Conservation (phyloP, 163 green algal genomes). For the Coccomyxa subellipsoidea region DNA sequence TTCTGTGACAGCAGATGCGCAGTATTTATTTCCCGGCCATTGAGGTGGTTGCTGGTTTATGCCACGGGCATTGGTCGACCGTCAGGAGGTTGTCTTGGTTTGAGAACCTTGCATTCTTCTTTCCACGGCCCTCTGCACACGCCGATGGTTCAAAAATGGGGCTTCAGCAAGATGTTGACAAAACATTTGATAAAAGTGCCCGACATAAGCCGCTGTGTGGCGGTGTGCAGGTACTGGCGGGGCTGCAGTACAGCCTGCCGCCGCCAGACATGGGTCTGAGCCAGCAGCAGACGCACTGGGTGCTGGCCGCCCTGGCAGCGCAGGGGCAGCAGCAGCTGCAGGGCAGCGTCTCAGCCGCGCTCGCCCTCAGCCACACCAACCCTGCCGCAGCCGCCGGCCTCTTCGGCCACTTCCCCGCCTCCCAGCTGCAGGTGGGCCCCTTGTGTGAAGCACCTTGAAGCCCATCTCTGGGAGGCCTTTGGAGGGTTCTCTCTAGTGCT, state of each 20-base stretch:
- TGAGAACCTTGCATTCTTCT: no score
- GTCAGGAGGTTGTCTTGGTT: no score
- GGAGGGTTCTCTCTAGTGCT: no score
- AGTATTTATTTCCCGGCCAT: no score
- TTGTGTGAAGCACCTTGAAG: no score
- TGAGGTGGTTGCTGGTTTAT: no score
- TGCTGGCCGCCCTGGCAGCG: neutral
- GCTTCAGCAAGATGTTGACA: neutral
- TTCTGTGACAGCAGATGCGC: no score
- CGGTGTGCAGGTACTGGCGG: conserved; percentile 4
- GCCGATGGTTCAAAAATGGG: no score
- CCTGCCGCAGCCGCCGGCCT: neutral
- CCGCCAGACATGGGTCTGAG: neutral
- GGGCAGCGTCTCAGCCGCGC: neutral
- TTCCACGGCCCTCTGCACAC: no score
- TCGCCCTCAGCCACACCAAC: neutral
- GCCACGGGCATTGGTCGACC: no score
- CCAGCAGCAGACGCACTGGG: neutral
- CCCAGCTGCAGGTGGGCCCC: neutral
- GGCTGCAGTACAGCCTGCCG: conserved; percentile 3
- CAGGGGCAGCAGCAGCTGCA: neutral
- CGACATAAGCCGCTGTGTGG: neutral
- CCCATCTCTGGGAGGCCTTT: no score
- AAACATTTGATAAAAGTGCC: neutral
- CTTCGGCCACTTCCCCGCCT: neutral